A percentile compares a stretch with the other conserved stretches of the same genome.
These are phyloP conservation scores for Scenedesmus sp. DNA, from an alignment of 163 green algal genomes.

Conservation along the genomic window DNA sequence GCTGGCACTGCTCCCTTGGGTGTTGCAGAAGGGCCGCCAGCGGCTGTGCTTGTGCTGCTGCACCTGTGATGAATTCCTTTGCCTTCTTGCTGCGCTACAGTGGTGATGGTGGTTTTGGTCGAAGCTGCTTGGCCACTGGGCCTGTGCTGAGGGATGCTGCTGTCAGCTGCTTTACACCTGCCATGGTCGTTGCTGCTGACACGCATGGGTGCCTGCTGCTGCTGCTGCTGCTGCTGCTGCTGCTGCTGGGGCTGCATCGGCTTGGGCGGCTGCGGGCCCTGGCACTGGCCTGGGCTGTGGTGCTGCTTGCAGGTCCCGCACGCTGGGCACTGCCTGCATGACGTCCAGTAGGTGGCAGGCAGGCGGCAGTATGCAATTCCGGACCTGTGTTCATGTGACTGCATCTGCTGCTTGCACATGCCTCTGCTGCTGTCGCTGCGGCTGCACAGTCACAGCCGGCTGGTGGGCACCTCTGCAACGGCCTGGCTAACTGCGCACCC, in stretches of 20 bases:
- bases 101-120: background rate
- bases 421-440: background rate
- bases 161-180: background rate
- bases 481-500: no score
- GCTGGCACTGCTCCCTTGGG: background rate
- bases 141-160: background rate
- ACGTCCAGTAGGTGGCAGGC: background rate
- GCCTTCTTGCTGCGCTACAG: background rate
- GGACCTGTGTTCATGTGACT: no score
- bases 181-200: background rate
- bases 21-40: background rate
- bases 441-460: background rate
- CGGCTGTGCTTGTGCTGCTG: background rate
- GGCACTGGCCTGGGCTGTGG: background rate
- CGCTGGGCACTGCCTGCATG: background rate
- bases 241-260: no score
- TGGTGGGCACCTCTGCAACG: no score
- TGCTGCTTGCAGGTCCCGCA: background rate
- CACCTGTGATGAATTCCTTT: background rate
- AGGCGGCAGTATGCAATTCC: no score
- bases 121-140: background rate
- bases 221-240: background rate
- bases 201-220: background rate
- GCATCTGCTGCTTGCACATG: background rate
- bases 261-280: background rate